A percentile compares a stretch with the other conserved stretches of the same genome.
Evolutionary conservation across 1,139 yeast genomes (phyloP).

Genomic region (Saccharomyces hybrid): DNA sequence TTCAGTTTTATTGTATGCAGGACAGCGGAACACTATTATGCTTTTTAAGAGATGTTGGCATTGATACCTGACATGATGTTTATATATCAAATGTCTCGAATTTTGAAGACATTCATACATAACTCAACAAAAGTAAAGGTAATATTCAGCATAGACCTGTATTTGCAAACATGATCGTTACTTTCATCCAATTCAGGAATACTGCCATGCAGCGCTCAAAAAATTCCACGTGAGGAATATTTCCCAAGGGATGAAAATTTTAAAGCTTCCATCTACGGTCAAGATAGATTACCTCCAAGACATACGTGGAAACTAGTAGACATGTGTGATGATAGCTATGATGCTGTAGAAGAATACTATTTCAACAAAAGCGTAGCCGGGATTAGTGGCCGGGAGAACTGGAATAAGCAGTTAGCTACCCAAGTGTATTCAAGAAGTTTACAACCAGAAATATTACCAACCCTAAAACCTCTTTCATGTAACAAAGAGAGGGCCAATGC

Average conservation of each 20-base stretch:
- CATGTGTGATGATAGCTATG: background rate
- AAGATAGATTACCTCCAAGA: background rate
- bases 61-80: background rate
- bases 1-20: background rate
- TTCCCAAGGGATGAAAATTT: background rate
- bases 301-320: background rate
- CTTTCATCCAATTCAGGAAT: background rate
- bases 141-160: background rate
- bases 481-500: background rate
- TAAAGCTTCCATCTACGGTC: background rate
- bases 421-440: constrained; percentile 4
- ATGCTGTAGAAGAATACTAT: constrained; percentile 3
- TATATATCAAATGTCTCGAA: background rate
- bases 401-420: background rate
- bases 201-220: background rate
- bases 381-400: background rate
- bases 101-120: background rate
- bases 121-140: background rate
- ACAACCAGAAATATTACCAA: constrained; percentile 5
- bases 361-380: background rate
- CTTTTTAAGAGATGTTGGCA: background rate
- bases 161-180: background rate
- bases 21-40: background rate
- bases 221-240: background rate
- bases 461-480: constrained; percentile 1